Conservation (phyloP, 306 rosid species). For the Erythrophleum fordii region DNA sequence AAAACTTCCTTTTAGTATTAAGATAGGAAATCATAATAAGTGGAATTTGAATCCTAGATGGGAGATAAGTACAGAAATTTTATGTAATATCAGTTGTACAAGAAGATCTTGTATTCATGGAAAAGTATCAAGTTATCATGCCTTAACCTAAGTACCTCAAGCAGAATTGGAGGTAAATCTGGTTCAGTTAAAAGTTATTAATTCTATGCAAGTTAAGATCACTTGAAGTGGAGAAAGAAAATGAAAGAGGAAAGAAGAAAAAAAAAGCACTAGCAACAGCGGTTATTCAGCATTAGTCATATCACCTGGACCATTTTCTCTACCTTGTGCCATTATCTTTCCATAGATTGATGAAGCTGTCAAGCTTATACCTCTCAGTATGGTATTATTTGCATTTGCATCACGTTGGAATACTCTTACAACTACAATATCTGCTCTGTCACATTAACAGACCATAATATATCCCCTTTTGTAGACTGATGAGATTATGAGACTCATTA, state of each 20-base stretch:
- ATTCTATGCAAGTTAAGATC: background rate
- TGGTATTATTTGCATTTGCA: constrained; percentile 31
- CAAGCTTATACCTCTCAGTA: constrained; percentile 10
- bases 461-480: constrained; percentile 20
- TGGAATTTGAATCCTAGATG: constrained; percentile 1
- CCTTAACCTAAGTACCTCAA: background rate
- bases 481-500: background rate
- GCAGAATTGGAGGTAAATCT: constrained; percentile 6
- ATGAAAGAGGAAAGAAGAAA: background rate
- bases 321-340: background rate
- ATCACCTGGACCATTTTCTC: constrained; percentile 24
- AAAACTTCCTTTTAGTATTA: background rate
- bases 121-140: background rate
- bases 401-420: constrained; percentile 20
- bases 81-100: constrained; percentile 6
- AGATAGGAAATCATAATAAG: background rate
- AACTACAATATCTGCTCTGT: constrained; percentile 20
- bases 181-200: background rate
- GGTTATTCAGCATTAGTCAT: constrained; percentile 1
- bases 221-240: background rate
- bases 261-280: background rate
- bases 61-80: background rate
- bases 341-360: constrained; percentile 5
- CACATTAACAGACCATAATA: constrained; percentile 27
- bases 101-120: background rate